Evolutionary conservation across 352 stramenopile genomes (phyloP).

Genomic region (Phytophthora sp.): DNA sequence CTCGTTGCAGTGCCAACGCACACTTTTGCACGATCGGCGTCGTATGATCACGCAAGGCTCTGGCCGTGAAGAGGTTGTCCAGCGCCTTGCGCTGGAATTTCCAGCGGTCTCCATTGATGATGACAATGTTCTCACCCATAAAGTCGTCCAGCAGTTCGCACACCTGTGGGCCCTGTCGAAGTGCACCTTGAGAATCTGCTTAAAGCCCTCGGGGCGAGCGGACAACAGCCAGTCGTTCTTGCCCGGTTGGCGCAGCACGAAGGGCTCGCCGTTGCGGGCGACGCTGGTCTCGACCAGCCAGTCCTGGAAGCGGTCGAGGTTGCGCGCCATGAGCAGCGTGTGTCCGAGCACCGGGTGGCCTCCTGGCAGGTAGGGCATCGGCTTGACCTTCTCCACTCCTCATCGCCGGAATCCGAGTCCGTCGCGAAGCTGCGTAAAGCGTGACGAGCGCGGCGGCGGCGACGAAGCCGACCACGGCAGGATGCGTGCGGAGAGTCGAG

Average conservation of each 20-base stretch:
- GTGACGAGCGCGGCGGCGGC: slow-evolving; percentile 17
- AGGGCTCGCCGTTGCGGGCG: slow-evolving; percentile 29
- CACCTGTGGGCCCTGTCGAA: slow-evolving; percentile 50
- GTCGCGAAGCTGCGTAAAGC: slow-evolving; percentile 18
- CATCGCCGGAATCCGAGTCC: slow-evolving; percentile 11
- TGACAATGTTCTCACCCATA: slow-evolving; percentile 53
- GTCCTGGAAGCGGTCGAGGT: slow-evolving; percentile 42
- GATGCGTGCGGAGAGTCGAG: slow-evolving; percentile 18
- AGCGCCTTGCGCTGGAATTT: slow-evolving; percentile 51
- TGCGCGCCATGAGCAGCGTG: slow-evolving; percentile 33
- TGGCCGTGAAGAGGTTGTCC: slow-evolving; percentile 48
- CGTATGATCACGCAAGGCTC: slow-evolving; percentile 47
- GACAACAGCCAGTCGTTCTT: slow-evolving; percentile 50
- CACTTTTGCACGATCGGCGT: slow-evolving; percentile 40
- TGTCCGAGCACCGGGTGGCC: slow-evolving; percentile 36
- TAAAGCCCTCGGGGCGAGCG: slow-evolving; percentile 43
- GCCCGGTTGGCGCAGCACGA: slow-evolving; percentile 44
- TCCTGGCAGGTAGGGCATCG: slow-evolving; percentile 30
- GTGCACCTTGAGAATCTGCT: slow-evolving; percentile 59
- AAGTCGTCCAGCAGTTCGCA: slow-evolving; percentile 45
- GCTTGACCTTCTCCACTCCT: slow-evolving; percentile 7
- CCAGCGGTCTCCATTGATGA: slow-evolving; percentile 53
- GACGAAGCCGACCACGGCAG: slow-evolving; percentile 27
- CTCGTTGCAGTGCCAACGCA: slow-evolving; percentile 26
- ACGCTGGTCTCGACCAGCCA: slow-evolving; percentile 43